Evolutionary conservation across 2,329 filamentous ascomycete species (phyloP).

Genomic region (Aspergillus uvarum): DNA sequence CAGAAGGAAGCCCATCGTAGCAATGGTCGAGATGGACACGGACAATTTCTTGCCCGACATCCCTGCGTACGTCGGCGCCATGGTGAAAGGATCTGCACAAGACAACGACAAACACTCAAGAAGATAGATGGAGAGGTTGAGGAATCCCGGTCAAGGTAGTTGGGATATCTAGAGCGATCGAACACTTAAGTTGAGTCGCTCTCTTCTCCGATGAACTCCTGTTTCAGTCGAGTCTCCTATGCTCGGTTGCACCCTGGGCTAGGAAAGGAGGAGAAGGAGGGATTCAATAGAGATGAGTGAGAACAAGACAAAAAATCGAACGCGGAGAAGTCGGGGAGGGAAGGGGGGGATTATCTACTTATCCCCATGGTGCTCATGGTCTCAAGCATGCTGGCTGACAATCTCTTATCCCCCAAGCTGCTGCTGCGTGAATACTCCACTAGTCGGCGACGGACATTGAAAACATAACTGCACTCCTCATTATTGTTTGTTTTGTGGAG

Average conservation of each 20-base stretch:
- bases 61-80: slow-evolving; percentile 59
- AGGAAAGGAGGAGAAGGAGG: slow-evolving; percentile 4
- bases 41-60: slow-evolving; percentile 59
- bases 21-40: slow-evolving; percentile 60
- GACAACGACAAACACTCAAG: background rate
- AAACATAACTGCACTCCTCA: background rate
- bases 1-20: slow-evolving; percentile 63
- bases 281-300: slow-evolving; percentile 9
- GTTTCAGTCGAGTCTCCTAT: background rate
- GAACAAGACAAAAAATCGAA: slow-evolving; percentile 16
- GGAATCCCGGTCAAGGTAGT: background rate
- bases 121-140: background rate
- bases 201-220: background rate
- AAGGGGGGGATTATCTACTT: slow-evolving; percentile 31
- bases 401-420: slow-evolving; percentile 17
- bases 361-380: slow-evolving; percentile 20
- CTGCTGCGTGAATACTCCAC: slow-evolving; percentile 10
- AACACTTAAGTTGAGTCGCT: slow-evolving; percentile 5
- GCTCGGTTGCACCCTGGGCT: background rate
- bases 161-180: background rate
- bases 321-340: slow-evolving; percentile 18
- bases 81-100: slow-evolving; percentile 26
- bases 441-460: background rate
- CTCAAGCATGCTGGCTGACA: slow-evolving; percentile 15
- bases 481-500: slow-evolving; percentile 19